Evolutionary conservation across 768 basidiomycete genomes (phyloP).

Genomic region (Vararia minispora): DNA sequence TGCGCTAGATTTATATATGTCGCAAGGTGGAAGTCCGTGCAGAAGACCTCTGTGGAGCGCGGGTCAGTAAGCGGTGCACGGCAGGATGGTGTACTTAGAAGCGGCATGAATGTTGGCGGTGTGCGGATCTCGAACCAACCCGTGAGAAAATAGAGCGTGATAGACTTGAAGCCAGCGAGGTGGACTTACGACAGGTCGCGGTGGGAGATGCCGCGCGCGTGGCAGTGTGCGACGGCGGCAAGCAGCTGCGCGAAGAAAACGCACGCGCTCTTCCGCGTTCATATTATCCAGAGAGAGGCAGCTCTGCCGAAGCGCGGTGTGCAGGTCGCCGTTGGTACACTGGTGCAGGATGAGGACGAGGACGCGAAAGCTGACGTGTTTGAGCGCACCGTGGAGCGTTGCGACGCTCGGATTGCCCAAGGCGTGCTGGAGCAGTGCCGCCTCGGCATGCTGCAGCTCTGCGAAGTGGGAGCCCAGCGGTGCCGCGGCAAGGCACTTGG

Average conservation of each 20-base stretch:
- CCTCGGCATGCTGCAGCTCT: slow-evolving; percentile 2
- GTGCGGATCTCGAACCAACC: slow-evolving; percentile 49
- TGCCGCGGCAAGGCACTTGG: neutral
- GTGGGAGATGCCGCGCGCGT: slow-evolving; percentile 62
- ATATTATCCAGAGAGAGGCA: slow-evolving; percentile 29
- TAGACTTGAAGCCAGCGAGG: slow-evolving; percentile 73
- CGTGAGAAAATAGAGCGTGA: slow-evolving; percentile 34
- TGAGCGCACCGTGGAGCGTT: slow-evolving; percentile 2
- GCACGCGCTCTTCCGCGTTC: slow-evolving; percentile 52
- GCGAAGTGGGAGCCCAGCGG: neutral
- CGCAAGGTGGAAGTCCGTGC: slow-evolving; percentile 29
- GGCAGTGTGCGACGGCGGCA: slow-evolving; percentile 69
- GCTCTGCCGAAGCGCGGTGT: slow-evolving; percentile 51
- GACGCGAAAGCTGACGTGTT: slow-evolving; percentile 14
- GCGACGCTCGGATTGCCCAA: slow-evolving; percentile 2
- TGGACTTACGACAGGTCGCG: slow-evolving; percentile 47
- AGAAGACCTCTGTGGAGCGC: slow-evolving; percentile 42
- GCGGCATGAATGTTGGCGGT: slow-evolving; percentile 58
- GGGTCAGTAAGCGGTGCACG: slow-evolving; percentile 12
- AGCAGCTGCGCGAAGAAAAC: slow-evolving; percentile 69
- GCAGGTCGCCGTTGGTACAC: slow-evolving; percentile 55
- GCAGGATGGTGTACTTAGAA: slow-evolving; percentile 21
- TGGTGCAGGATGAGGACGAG: slow-evolving; percentile 23
- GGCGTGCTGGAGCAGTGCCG: neutral
- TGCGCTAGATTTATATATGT: no score